Percentiles rank a stretch among this genome's conserved stretches.
Evolutionary conservation across 2,329 filamentous ascomycete species (phyloP).

Genomic region (Fusarium sp.): DNA sequence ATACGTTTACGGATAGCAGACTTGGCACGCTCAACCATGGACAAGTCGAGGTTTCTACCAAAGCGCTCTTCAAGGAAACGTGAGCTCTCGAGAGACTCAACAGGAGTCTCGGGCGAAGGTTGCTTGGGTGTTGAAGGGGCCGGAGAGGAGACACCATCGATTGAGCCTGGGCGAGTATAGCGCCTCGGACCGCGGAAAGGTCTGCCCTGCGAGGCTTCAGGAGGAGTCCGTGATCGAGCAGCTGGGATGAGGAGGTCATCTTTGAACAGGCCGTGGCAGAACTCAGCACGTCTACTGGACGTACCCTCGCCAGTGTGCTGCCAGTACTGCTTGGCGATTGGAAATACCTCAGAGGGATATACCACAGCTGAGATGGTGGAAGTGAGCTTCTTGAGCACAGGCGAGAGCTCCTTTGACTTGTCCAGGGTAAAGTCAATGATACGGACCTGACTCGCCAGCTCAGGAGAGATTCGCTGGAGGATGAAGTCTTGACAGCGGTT

Average conservation of each 20-base stretch:
- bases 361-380: conserved; percentile 76
- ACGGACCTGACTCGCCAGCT: conserved; percentile 58
- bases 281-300: conserved; percentile 90
- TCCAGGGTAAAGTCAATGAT: conserved; percentile 72
- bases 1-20: conserved; percentile 88
- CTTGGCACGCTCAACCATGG: conserved; percentile 82
- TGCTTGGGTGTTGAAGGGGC: conserved; percentile 20
- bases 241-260: conserved; percentile 66
- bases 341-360: conserved; percentile 72
- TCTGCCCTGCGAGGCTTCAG: conserved; percentile 41
- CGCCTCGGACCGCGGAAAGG: conserved; percentile 77
- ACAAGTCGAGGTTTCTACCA: conserved; percentile 86
- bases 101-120: conserved; percentile 33
- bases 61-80: conserved; percentile 94
- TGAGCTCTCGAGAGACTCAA: conserved; percentile 70
- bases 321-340: conserved; percentile 92
- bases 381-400: conserved; percentile 62
- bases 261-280: conserved; percentile 79
- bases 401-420: conserved; percentile 58
- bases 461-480: conserved; percentile 62
- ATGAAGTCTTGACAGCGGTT: conserved; percentile 80
- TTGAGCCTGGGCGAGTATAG: conserved; percentile 71
- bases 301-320: conserved; percentile 94
- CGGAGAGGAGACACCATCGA: conserved; percentile 36
- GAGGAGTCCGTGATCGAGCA: conserved; percentile 38